These are phyloP conservation scores for Globisporangium cederbergense DNA, from an alignment of 352 stramenopile species.

Conservation along the genomic window DNA sequence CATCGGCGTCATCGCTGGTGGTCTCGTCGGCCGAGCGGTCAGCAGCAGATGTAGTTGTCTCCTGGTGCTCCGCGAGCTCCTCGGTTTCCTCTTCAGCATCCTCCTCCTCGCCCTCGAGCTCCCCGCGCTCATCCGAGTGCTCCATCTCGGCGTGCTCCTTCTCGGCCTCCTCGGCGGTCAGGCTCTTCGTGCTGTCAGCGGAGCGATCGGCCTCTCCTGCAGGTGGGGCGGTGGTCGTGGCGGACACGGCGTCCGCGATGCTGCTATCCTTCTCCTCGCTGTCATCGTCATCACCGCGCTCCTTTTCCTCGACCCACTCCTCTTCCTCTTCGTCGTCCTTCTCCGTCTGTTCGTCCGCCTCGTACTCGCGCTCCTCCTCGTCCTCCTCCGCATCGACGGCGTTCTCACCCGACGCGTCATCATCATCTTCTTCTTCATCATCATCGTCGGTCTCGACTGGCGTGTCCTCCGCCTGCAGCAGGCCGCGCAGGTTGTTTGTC, in stretches of 20 bases:
- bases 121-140: not conserved
- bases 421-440: too few relatives aligned
- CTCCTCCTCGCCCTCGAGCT: constrained; percentile 3
- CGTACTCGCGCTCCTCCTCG: not conserved
- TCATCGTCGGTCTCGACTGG: not conserved
- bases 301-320: not conserved
- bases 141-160: not conserved
- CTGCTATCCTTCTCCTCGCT: not conserved
- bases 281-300: not conserved
- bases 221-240: not conserved
- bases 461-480: constrained; percentile 3
- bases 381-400: not conserved
- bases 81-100: constrained; percentile 2
- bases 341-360: not conserved
- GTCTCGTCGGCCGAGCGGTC: constrained; percentile 1
- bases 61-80: constrained; percentile 12
- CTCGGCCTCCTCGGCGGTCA: constrained; percentile 8
- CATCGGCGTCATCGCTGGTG: not conserved
- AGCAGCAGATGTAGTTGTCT: not conserved
- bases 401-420: not conserved
- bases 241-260: not conserved
- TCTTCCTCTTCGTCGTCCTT: constrained; percentile 4
- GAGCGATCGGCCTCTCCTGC: not conserved
- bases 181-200: not conserved
- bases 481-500: constrained; percentile 8